Evolutionary conservation across 495 filamentous ascomycete genomes (phyloP).

Genomic region (Bacidia gigantensis): DNA sequence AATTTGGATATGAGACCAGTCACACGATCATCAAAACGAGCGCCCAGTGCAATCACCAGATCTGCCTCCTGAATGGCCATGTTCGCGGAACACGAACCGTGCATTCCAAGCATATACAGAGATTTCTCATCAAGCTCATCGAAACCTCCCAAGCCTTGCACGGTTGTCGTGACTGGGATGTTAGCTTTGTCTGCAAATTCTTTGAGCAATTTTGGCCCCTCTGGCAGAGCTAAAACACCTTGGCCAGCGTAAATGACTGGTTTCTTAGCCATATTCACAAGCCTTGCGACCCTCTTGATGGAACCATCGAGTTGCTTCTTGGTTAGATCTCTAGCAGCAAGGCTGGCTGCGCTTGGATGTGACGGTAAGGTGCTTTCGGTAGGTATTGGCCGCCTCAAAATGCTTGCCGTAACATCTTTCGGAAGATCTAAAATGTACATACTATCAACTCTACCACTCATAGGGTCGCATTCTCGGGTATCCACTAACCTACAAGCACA

Average conservation of each 20-base stretch:
- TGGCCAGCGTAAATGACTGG: slow-evolving; percentile 48
- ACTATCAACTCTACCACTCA: too few relatives aligned
- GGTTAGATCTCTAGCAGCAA: slow-evolving; percentile 36
- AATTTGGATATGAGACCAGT: slow-evolving; percentile 40
- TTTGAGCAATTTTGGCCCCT: slow-evolving; percentile 36
- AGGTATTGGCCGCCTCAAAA: slow-evolving; percentile 38
- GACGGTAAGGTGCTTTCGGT: slow-evolving; percentile 40
- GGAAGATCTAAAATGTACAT: too few relatives aligned
- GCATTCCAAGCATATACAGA: slow-evolving; percentile 51
- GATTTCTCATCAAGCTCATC: slow-evolving; percentile 45
- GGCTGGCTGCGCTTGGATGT: slow-evolving; percentile 40
- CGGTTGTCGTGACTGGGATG: slow-evolving; percentile 49
- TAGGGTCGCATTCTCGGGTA: too few relatives aligned
- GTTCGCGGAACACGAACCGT: slow-evolving; percentile 50
- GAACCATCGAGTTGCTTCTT: slow-evolving; percentile 32
- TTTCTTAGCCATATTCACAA: slow-evolving; percentile 47
- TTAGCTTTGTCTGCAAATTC: slow-evolving; percentile 43
- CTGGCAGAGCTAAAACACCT: slow-evolving; percentile 31
- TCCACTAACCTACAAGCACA: slow-evolving; percentile 47
- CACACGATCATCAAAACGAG: slow-evolving; percentile 50
- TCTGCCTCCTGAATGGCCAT: slow-evolving; percentile 54
- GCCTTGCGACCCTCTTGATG: slow-evolving; percentile 37
- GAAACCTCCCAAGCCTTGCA: slow-evolving; percentile 52
- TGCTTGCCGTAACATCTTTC: slow-evolving; percentile 43
- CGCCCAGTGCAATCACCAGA: slow-evolving; percentile 46